A percentile compares a stretch with the other conserved stretches of the same genome.
Evolutionary conservation across 768 basidiomycete species (phyloP).

Genomic region (Podaxis mareebaensis): DNA sequence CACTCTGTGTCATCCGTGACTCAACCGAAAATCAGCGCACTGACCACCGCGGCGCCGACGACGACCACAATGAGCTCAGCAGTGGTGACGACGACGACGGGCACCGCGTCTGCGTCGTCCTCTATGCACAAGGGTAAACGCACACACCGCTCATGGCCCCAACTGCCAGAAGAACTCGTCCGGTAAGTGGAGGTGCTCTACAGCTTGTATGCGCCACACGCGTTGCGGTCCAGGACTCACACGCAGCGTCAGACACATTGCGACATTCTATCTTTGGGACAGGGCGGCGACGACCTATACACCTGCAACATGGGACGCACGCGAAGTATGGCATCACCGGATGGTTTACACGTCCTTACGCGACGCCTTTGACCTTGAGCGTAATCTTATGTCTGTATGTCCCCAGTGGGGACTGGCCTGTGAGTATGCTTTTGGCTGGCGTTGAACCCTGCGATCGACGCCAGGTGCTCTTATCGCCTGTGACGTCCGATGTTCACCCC

Average conservation of each 20-base stretch:
- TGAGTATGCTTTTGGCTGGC: conserved; percentile 35
- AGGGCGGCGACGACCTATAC: conserved; percentile 41
- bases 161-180: conserved; percentile 61
- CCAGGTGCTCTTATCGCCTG: too few relatives aligned
- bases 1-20: conserved; percentile 34
- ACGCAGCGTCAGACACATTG: conserved; percentile 45
- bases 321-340: conserved; percentile 59
- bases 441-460: too few relatives aligned
- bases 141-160: conserved; percentile 58
- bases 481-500: too few relatives aligned
- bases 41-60: conserved; percentile 38
- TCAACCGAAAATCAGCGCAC: conserved; percentile 41
- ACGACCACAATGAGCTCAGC: conserved; percentile 25
- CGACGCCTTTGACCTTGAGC: conserved; percentile 60
- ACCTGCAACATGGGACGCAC: conserved; percentile 49
- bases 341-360: conserved; percentile 64
- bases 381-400: conserved; percentile 60
- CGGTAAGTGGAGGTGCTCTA: conserved; percentile 39
- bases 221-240: conserved; percentile 32
- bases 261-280: conserved; percentile 59
- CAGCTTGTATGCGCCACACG: conserved; percentile 29
- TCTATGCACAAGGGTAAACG: conserved; percentile 58
- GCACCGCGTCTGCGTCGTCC: conserved; percentile 7
- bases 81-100: conserved; percentile 27
- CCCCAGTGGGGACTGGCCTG: conserved; percentile 60